These are phyloP conservation scores for Aureobasidium sp. DNA, from an alignment of 2,329 filamentous ascomycete genomes.

Conservation along the genomic window DNA sequence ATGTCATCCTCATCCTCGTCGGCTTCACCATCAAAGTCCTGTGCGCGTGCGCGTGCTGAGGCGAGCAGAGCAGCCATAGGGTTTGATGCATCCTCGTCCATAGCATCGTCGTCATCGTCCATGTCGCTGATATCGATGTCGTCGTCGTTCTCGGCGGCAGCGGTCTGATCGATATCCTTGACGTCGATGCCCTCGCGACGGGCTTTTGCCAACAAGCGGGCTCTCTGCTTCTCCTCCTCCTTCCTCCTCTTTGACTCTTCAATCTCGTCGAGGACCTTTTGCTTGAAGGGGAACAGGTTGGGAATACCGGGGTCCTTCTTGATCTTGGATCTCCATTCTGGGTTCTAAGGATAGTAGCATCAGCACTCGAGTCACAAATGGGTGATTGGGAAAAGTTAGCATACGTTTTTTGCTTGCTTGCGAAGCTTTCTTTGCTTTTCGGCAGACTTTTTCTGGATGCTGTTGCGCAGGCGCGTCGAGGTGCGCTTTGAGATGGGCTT, in stretches of 20 bases:
- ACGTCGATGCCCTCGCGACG: constrained; percentile 29
- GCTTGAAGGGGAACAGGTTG: constrained; percentile 96
- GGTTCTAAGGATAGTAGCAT: constrained; percentile 52
- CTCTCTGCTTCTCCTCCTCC: constrained; percentile 65
- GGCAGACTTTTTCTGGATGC: constrained; percentile 86
- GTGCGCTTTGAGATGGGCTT: constrained; percentile 89
- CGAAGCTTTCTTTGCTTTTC: constrained; percentile 85
- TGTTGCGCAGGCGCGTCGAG: constrained; percentile 82
- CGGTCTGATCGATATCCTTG: constrained; percentile 26
- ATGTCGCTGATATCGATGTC: constrained; percentile 47
- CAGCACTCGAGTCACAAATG: constrained; percentile 12
- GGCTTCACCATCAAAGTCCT: constrained; percentile 59
- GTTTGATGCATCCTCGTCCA: constrained; percentile 61
- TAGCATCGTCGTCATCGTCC: constrained; percentile 47
- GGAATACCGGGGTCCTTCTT: constrained; percentile 99
- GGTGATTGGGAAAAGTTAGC: background rate
- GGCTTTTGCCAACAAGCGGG: constrained; percentile 58
- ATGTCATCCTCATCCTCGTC: constrained; percentile 51
- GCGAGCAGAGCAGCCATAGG: constrained; percentile 89
- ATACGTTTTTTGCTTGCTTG: constrained; percentile 77
- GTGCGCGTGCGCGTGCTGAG: constrained; percentile 70
- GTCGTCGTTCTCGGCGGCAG: constrained; percentile 31
- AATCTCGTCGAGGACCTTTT: constrained; percentile 87
- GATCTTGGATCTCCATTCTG: constrained; percentile 87
- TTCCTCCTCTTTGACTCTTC: constrained; percentile 78